These are phyloP conservation scores for Lepiota subincarnata DNA, from an alignment of 768 basidiomycete genomes.

Conservation along the genomic window DNA sequence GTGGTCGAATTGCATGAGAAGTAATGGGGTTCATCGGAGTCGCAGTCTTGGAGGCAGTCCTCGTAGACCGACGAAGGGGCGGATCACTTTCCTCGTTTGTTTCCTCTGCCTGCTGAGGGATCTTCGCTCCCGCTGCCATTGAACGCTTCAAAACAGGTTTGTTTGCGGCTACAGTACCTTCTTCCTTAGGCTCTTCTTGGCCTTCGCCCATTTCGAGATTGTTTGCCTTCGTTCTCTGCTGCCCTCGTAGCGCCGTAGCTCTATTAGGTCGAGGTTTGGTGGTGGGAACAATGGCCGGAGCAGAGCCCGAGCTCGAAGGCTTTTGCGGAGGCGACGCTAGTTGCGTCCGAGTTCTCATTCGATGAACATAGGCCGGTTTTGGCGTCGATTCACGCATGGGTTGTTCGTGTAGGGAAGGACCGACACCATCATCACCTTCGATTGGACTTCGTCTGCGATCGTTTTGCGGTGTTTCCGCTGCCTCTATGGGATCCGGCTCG, in stretches of 20 bases:
- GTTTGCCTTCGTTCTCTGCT: slow-evolving; percentile 1
- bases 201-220: not conserved
- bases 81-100: not conserved
- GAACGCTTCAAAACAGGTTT: not conserved
- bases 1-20: not conserved
- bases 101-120: not conserved
- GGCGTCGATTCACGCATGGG: slow-evolving; percentile 7
- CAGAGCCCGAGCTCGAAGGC: not conserved
- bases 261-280: slow-evolving; percentile 2
- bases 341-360: slow-evolving; percentile 40
- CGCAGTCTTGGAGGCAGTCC: not conserved
- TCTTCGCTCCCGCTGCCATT: not conserved
- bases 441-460: slow-evolving; percentile 17
- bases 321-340: slow-evolving; percentile 9
- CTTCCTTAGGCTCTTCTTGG: not conserved
- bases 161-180: not conserved
- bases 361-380: slow-evolving; percentile 28
- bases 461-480: slow-evolving; percentile 31
- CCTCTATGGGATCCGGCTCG: slow-evolving; percentile 41
- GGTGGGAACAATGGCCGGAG: not conserved
- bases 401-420: slow-evolving; percentile 5
- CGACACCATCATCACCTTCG: slow-evolving; percentile 14
- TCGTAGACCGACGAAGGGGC: slow-evolving; percentile 3
- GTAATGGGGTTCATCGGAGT: not conserved
- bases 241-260: slow-evolving; percentile 15